Percentiles rank a stretch among this genome's conserved stretches.
phyloP scores from a whole-genome alignment of 139 green algal genomes.

The Edaphochlamys debaryana region DNA sequence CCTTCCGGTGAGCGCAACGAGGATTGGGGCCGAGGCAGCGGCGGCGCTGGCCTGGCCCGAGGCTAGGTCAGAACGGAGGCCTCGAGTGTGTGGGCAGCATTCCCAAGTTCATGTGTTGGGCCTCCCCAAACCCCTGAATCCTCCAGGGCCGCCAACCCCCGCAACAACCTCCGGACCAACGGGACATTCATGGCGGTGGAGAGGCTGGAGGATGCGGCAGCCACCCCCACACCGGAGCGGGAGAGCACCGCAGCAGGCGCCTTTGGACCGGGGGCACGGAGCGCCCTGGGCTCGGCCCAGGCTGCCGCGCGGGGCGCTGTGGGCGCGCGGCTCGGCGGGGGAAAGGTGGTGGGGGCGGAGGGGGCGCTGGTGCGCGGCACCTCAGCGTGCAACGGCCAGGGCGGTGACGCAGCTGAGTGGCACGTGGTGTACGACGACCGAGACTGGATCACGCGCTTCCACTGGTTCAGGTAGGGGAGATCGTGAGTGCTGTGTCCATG shows the following conservation, averaged over 20 bases:
- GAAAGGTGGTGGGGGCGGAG: neutral
- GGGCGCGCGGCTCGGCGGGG: neutral
- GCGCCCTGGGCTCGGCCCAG: too few species aligned
- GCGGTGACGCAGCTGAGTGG: constrained; percentile 49
- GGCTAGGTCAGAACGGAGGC: too few species aligned
- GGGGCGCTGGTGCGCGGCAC: neutral
- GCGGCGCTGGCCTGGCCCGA: too few species aligned
- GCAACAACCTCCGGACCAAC: constrained; percentile 78
- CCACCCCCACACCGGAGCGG: neutral
- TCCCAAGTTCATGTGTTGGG: too few species aligned
- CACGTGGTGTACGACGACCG: constrained; percentile 63
- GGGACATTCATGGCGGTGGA: constrained; percentile 82
- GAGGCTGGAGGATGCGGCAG: neutral
- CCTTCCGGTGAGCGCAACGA: constrained; percentile 72
- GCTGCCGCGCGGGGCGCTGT: neutral
- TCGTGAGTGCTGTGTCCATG: too few species aligned
- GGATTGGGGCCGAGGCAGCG: too few species aligned
- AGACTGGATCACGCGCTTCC: constrained; percentile 75
- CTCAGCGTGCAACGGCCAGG: too few species aligned
- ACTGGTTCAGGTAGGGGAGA: constrained; percentile 59
- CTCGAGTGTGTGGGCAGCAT: too few species aligned
- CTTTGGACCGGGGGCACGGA: too few species aligned
- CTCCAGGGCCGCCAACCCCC: constrained; percentile 70
- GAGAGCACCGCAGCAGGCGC: neutral
- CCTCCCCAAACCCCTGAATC: too few species aligned